A percentile compares a stretch with the other conserved stretches of the same genome.
Evolutionary conservation across 148 eudicot species (phyloP).

Genomic region (Rhododendron henanense): DNA sequence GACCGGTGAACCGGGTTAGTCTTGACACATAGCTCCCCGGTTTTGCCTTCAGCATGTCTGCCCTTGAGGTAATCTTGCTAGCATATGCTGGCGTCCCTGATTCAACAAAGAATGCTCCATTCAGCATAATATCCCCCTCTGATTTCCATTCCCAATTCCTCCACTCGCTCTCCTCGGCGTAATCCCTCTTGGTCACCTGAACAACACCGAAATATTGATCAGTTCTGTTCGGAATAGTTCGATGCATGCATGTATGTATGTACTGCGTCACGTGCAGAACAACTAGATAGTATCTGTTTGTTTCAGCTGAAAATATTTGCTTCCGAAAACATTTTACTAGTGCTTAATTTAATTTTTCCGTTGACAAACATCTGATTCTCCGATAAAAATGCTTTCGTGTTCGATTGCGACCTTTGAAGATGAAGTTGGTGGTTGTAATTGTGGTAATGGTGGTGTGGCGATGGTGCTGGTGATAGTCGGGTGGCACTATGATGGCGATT

Average conservation of each 20-base stretch:
- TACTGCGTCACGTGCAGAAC: no score
- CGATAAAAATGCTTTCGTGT: no score
- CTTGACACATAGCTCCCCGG: constrained; percentile 31
- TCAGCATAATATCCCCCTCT: constrained; percentile 36
- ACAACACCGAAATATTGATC: neutral
- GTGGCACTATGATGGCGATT: no score
- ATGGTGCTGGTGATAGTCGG: no score
- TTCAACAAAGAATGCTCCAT: constrained; percentile 44
- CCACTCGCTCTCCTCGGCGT: constrained; percentile 30
- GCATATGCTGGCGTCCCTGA: constrained; percentile 26
- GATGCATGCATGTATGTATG: neutral
- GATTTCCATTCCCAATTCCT: constrained; percentile 52
- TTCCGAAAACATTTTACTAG: no score
- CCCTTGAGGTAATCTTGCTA: neutral
- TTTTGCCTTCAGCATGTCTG: constrained; percentile 22
- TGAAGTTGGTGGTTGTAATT: no score
- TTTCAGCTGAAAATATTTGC: no score
- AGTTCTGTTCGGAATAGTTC: neutral
- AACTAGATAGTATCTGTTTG: no score
- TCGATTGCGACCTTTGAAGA: no score
- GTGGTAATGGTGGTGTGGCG: no score
- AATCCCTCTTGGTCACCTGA: constrained; percentile 48
- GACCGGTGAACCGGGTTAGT: constrained; percentile 45
- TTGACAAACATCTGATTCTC: no score
- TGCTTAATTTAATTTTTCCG: no score